Conservation (phyloP, 495 filamentous ascomycete genomes). For the Penicillium simplicissimum region DNA sequence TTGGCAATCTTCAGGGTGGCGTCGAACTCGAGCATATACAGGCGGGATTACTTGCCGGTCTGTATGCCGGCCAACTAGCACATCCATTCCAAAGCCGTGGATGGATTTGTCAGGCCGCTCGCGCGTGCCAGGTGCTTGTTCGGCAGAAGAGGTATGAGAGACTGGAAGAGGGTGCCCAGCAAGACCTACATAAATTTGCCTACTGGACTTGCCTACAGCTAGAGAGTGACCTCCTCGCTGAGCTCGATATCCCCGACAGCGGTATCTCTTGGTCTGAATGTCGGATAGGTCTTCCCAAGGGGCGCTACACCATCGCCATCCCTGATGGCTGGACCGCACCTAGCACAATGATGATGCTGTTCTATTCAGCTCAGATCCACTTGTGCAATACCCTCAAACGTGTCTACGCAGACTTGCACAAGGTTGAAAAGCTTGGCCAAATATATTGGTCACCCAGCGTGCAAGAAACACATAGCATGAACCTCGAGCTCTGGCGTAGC, state of each 20-base stretch:
- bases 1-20: constrained; percentile 76
- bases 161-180: constrained; percentile 25
- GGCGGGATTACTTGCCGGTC: constrained; percentile 79
- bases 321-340: constrained; percentile 37
- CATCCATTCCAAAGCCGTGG: constrained; percentile 87
- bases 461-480: constrained; percentile 43
- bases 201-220: constrained; percentile 95
- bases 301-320: constrained; percentile 31
- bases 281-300: constrained; percentile 63
- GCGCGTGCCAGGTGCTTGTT: constrained; percentile 74
- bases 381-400: constrained; percentile 82
- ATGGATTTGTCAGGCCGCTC: constrained; percentile 80
- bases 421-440: constrained; percentile 50
- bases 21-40: constrained; percentile 81
- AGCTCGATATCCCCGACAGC: constrained; percentile 79
- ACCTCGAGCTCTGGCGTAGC: constrained; percentile 51
- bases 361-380: constrained; percentile 83
- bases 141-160: constrained; percentile 52
- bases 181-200: constrained; percentile 68
- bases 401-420: constrained; percentile 78
- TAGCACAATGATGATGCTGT: constrained; percentile 62
- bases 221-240: constrained; percentile 93
- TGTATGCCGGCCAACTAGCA: constrained; percentile 86
- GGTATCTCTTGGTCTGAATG: constrained; percentile 71
- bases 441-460: constrained; percentile 35